Evolutionary conservation across 164 flowering plant genomes (phyloP).

Genomic region (Santalum album): DNA sequence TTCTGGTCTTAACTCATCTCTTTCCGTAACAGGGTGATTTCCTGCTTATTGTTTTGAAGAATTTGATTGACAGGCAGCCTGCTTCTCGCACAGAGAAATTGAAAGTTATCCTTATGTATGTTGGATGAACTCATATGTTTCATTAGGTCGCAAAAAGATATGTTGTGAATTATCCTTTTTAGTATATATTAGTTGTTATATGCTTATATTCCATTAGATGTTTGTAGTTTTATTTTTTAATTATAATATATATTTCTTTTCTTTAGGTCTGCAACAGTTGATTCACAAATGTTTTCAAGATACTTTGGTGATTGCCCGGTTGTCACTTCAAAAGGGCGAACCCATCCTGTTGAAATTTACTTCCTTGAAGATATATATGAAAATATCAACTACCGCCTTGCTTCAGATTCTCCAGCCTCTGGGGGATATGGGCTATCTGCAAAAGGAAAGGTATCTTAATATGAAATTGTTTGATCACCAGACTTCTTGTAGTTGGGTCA

Average conservation of each 20-base stretch:
- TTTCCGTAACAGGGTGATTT: slow-evolving; percentile 68
- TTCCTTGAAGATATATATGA: slow-evolving; percentile 90
- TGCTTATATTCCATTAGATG: background rate
- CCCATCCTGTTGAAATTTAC: slow-evolving; percentile 72
- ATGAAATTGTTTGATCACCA: too few species aligned
- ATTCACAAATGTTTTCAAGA: slow-evolving; percentile 64
- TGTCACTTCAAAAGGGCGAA: slow-evolving; percentile 70
- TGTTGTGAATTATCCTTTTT: background rate
- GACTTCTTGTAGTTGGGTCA: too few species aligned
- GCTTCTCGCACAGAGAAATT: slow-evolving; percentile 29
- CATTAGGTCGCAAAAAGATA: background rate
- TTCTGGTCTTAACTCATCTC: background rate
- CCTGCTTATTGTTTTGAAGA: slow-evolving; percentile 73
- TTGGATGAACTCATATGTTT: background rate
- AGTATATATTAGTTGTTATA: background rate
- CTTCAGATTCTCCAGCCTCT: slow-evolving; percentile 79
- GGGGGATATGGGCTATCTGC: slow-evolving; percentile 26
- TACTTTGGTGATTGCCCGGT: slow-evolving; percentile 85
- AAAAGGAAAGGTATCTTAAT: slow-evolving; percentile 39
- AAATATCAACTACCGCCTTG: slow-evolving; percentile 50
- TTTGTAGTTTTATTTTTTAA: background rate
- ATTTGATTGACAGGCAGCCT: slow-evolving; percentile 64
- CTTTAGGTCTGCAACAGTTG: slow-evolving; percentile 91
- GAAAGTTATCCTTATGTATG: slow-evolving; percentile 88
- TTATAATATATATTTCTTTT: background rate